These are phyloP conservation scores for Tausonia pullulans DNA, from an alignment of 1,284 basidiomycete genomes.

Conservation along the genomic window DNA sequence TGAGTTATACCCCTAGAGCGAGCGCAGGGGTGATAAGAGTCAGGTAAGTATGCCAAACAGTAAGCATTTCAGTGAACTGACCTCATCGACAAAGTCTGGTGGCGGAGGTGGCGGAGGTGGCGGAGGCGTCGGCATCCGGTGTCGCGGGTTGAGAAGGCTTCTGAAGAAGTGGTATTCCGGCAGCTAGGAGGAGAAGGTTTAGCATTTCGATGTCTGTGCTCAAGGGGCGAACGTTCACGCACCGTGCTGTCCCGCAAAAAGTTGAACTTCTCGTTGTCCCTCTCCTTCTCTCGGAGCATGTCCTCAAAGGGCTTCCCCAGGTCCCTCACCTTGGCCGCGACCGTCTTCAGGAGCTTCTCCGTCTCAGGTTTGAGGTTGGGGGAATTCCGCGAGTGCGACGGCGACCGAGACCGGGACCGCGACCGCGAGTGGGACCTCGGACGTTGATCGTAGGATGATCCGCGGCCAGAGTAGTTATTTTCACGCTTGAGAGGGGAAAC, in stretches of 20 bases:
- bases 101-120: conserved; percentile 21
- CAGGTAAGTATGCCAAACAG: neutral
- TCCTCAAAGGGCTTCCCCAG: conserved; percentile 70
- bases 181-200: conserved; percentile 42
- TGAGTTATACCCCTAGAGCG: conserved; percentile 67
- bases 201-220: no score
- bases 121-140: conserved; percentile 41
- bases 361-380: conserved; percentile 56
- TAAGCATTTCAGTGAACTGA: neutral
- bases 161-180: conserved; percentile 71
- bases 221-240: no score
- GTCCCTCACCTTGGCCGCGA: conserved; percentile 69
- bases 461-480: neutral
- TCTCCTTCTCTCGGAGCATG: conserved; percentile 61
- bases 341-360: conserved; percentile 70
- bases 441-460: conserved; percentile 1
- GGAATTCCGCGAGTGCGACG: conserved; percentile 25
- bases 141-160: conserved; percentile 55
- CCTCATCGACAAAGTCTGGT: conserved; percentile 1
- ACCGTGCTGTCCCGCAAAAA: conserved; percentile 43
- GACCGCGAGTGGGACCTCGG: conserved; percentile 12
- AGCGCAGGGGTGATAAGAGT: neutral
- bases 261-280: conserved; percentile 63
- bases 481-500: conserved; percentile 12
- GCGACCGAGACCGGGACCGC: conserved; percentile 23